Evolutionary conservation across 805 yeast species (phyloP).

Genomic region (Brettanomyces nanus): DNA sequence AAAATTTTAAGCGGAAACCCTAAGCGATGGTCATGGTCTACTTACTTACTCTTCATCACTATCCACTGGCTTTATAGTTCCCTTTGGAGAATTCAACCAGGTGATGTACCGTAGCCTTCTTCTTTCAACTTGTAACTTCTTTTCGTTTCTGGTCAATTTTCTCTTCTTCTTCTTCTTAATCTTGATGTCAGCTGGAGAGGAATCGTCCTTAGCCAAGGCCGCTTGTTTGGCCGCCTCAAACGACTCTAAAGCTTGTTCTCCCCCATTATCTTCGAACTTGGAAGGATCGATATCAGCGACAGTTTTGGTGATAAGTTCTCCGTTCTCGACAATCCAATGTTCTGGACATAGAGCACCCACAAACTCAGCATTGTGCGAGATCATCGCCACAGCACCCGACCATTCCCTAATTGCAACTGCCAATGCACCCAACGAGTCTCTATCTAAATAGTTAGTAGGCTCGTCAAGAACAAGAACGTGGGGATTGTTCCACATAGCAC

Average conservation of each 20-base stretch:
- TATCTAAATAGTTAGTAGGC: constrained; percentile 96
- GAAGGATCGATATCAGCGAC: constrained; percentile 63
- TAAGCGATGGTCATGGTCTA: too few relatives aligned
- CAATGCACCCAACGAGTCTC: constrained; percentile 95
- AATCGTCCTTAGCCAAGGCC: constrained; percentile 49
- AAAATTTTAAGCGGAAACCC: too few relatives aligned
- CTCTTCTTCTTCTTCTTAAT: constrained; percentile 78
- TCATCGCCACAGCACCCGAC: constrained; percentile 98
- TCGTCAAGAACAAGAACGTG: constrained; percentile 93
- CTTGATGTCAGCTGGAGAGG: constrained; percentile 94
- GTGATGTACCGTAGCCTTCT: constrained; percentile 90
- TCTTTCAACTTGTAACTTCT: constrained; percentile 85
- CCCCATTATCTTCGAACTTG: constrained; percentile 76
- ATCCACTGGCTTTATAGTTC: constrained; percentile 91
- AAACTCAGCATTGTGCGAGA: constrained; percentile 94
- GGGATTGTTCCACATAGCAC: constrained; percentile 99
- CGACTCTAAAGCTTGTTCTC: constrained; percentile 37
- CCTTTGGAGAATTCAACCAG: constrained; percentile 95
- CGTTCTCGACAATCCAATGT: constrained; percentile 96
- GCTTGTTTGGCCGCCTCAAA: constrained; percentile 38
- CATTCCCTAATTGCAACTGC: constrained; percentile 98
- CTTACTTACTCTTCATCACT: constrained; percentile 88
- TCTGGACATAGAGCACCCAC: constrained; percentile 98
- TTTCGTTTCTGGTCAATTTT: constrained; percentile 95
- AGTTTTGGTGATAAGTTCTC: constrained; percentile 80